Conservation (phyloP, 305 asterid genomes). For the Fraxinus baroniana region DNA sequence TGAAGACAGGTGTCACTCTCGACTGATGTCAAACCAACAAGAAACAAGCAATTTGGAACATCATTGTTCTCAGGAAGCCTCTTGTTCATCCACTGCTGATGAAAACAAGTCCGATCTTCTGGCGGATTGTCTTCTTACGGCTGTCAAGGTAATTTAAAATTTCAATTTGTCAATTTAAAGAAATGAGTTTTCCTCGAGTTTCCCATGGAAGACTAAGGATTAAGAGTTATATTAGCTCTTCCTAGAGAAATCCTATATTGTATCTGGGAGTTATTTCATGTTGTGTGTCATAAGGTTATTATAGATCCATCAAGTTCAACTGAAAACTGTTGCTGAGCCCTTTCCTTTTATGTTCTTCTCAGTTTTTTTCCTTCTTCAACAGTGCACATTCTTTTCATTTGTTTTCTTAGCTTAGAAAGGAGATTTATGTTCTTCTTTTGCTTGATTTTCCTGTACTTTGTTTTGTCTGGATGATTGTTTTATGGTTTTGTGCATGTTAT, state of each 20-base stretch:
- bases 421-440: neutral
- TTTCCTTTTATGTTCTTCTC: neutral
- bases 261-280: neutral
- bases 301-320: neutral
- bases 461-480: neutral
- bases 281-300: neutral
- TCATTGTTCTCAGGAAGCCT: constrained; percentile 47
- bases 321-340: neutral
- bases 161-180: constrained; percentile 7
- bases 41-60: constrained; percentile 45
- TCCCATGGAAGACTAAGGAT: neutral
- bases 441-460: neutral
- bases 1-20: constrained; percentile 34
- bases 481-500: neutral
- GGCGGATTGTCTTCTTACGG: constrained; percentile 79
- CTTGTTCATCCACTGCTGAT: constrained; percentile 50
- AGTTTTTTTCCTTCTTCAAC: neutral
- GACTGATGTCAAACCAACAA: constrained; percentile 43
- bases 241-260: neutral
- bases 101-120: constrained; percentile 58
- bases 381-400: neutral
- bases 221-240: neutral
- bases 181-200: constrained; percentile 14
- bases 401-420: neutral
- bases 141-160: constrained; percentile 70